Evolutionary conservation across 177 flowering plant genomes (phyloP), one percentile per base, ranked within the genome.

Genomic region (Vitis hybrid): DNA sequence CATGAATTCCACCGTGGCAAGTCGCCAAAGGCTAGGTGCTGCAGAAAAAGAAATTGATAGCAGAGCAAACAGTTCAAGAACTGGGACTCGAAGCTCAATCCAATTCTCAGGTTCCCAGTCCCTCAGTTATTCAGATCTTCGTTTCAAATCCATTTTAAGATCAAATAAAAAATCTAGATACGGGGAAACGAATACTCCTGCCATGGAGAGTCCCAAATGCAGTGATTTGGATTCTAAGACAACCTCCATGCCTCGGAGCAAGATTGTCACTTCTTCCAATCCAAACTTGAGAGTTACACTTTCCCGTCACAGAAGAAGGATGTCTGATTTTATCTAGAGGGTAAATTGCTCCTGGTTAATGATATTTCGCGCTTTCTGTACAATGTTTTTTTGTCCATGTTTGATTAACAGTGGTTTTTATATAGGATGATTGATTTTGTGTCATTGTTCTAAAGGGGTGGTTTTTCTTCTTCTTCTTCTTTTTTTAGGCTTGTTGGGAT

Each of bases 1-100:
- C 82, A 91, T 91, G 97, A 78, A 78, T 27, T 82, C 97, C 21
- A 91, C 97, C 2, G 86, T 61, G 2, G 90, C 91, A 13, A 88
- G 94, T 75, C 87, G 93, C 11, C 87, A 81, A 18, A 86, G 91
- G 78, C 76, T 79, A 60, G 73, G 67, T 68, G 62, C 77, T 70
- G 76, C 79, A 52, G 90, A 88, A 48, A 82, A 60, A 58, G 87
- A 82, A 60, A 76, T 70, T 50, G 68, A 62, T 62, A 67, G 74
- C 54, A 85, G 76, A 50, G 67, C 71, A 5, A 85, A 69, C 80
- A 75, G 71, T 49, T 56, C 76, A 70, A 82, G 75, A 71, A 76
- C 83, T n/a, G 75, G 66, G 59, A 30, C 78, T 40, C 84, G 82
- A 76, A 83, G 76, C 51, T 85, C 88, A 11, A 59, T 76, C 52